These are phyloP conservation scores for Hymenoscyphus linearis DNA, from an alignment of 2,329 filamentous ascomycete genomes.

Conservation along the genomic window DNA sequence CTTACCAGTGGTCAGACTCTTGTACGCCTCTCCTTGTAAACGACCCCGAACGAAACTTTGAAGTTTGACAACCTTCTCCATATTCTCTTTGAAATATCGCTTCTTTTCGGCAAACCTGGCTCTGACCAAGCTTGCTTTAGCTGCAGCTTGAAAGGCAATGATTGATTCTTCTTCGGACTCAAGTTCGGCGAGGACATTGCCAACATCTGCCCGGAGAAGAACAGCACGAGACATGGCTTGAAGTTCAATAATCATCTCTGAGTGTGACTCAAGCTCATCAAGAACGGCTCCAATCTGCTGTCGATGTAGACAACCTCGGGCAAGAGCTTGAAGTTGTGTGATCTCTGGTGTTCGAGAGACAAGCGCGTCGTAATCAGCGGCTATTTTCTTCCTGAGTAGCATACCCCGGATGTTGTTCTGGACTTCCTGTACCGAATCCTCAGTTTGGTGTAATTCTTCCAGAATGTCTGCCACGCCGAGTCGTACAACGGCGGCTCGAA, in stretches of 20 bases:
- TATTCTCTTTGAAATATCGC: conserved; percentile 87
- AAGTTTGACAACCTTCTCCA: conserved; percentile 98
- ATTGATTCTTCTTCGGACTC: conserved; percentile 79
- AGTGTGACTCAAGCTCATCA: conserved; percentile 63
- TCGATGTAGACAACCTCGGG: conserved; percentile 61
- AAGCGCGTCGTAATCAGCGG: conserved; percentile 48
- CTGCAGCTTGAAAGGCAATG: conserved; percentile 66
- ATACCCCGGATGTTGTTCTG: conserved; percentile 59
- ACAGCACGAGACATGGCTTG: conserved; percentile 77
- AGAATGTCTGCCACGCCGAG: conserved; percentile 44
- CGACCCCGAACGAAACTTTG: conserved; percentile 94
- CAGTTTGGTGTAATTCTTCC: conserved; percentile 42
- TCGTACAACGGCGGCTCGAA: conserved; percentile 50
- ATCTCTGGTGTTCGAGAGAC: conserved; percentile 52
- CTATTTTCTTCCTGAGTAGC: conserved; percentile 48
- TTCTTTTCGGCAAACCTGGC: conserved; percentile 76
- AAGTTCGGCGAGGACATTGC: conserved; percentile 67
- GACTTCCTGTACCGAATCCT: conserved; percentile 43
- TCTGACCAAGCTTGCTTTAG: conserved; percentile 69
- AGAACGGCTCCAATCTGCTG: conserved; percentile 58
- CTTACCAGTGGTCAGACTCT: conserved; percentile 91
- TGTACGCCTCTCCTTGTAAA: conserved; percentile 96
- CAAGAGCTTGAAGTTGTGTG: conserved; percentile 58
- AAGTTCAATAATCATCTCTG: conserved; percentile 60
- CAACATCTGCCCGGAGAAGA: conserved; percentile 69